Conservation (phyloP, 768 basidiomycete genomes). For the Boletus vinaceobasis region DNA sequence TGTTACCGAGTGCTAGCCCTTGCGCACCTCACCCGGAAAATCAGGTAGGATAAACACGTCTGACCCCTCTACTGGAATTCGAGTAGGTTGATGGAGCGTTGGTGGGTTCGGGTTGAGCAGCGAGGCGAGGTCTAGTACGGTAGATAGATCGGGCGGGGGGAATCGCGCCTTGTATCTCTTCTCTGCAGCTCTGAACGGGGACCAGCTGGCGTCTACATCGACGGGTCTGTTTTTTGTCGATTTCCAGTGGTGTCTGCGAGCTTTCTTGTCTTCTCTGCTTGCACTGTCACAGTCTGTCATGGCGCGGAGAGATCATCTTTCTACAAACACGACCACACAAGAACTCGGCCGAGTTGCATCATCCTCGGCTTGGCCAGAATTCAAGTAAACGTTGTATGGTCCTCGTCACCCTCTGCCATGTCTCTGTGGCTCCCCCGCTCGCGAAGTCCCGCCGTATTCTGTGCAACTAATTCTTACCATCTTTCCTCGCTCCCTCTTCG, state of each 20-base stretch:
- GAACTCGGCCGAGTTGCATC: neutral
- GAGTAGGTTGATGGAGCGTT: neutral
- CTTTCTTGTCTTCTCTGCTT: constrained; percentile 51
- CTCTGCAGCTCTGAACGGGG: constrained; percentile 73
- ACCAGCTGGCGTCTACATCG: constrained; percentile 54
- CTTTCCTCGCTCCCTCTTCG: constrained; percentile 2
- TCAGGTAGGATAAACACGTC: constrained; percentile 12
- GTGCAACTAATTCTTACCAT: constrained; percentile 28
- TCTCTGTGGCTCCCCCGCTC: constrained; percentile 74
- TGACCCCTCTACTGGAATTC: neutral
- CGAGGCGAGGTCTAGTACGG: constrained; percentile 65
- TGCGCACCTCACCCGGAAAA: constrained; percentile 40
- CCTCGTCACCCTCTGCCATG: constrained; percentile 38
- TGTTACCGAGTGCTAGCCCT: neutral
- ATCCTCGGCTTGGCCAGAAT: neutral
- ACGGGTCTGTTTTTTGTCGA: constrained; percentile 52
- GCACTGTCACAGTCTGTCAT: neutral
- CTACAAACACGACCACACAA: constrained; percentile 30
- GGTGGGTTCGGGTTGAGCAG: constrained; percentile 19
- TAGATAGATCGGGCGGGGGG: constrained; percentile 69
- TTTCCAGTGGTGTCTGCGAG: constrained; percentile 55
- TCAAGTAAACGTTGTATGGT: neutral
- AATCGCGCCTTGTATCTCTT: constrained; percentile 78
- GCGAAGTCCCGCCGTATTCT: constrained; percentile 41
- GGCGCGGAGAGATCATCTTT: constrained; percentile 10